phyloP scores from a whole-genome alignment of 805 yeast species.

The Kodamaea nitidulidarum region DNA sequence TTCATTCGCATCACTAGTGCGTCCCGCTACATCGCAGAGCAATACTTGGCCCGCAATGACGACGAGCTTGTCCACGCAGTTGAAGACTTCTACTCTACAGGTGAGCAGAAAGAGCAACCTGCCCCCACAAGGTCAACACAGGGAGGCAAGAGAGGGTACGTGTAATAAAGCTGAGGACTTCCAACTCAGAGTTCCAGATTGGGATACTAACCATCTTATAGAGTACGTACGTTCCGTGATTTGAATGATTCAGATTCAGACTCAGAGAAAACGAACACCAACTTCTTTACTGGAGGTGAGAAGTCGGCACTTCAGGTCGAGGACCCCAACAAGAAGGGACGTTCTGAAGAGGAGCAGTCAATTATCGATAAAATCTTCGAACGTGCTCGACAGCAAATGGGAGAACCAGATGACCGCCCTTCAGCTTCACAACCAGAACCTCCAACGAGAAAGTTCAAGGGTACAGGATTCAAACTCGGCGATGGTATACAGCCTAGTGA shows the following conservation, averaged over 20 bases:
- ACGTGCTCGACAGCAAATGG: conserved; percentile 51
- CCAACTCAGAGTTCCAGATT: no score
- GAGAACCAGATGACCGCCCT: conserved; percentile 33
- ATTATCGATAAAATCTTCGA: conserved; percentile 65
- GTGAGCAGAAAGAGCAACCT: conserved; percentile 5
- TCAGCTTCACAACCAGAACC: conserved; percentile 24
- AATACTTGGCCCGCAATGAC: conserved; percentile 34
- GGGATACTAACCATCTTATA: conserved; percentile 16
- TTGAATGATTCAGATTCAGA: conserved; percentile 44
- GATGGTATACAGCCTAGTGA: conserved; percentile 40
- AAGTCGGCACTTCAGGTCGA: conserved; percentile 78
- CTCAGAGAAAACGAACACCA: conserved; percentile 50
- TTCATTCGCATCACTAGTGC: conserved; percentile 36
- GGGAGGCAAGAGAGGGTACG: conserved; percentile 2
- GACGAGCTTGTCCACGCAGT: conserved; percentile 37
- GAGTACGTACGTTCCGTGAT: conserved; percentile 37
- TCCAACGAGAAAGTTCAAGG: conserved; percentile 34
- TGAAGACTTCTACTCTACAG: conserved; percentile 37
- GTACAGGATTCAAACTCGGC: conserved; percentile 52
- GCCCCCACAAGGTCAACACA: background rate
- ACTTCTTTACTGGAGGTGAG: conserved; percentile 67
- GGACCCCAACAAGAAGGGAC: conserved; percentile 52
- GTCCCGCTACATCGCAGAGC: conserved; percentile 34
- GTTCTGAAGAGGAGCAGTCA: conserved; percentile 38
- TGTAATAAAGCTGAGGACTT: background rate